Evolutionary conservation across 768 basidiomycete genomes (phyloP), one percentile per base, ranked within the genome.

Genomic region (Trametes elegans): DNA sequence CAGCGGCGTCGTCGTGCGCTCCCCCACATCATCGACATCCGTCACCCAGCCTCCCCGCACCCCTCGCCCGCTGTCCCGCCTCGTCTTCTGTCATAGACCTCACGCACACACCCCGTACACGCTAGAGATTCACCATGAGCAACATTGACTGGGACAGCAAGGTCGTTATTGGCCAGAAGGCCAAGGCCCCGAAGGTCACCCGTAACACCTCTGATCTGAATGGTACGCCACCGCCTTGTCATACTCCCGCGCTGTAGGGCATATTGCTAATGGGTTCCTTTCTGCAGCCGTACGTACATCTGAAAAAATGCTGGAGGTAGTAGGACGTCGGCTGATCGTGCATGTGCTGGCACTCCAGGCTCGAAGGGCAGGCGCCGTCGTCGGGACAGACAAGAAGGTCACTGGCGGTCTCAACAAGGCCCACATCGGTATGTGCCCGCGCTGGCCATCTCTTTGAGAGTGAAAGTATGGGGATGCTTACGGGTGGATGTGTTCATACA

Each of bases 301-400:
- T 43, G 13, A 19, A 19, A n/a, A n/a, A n/a, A n/a, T 42, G 40
- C 8, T 24, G 26, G 28, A 36, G 44, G 24, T 35, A 29, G 18
- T 46, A 14, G 27, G 28, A 8, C 7, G 24, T 28, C 39, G 10
- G 44, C 66, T 65, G 40, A 49, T n/a, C 45, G 27, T 13, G 36
- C 28, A n/a, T 39, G 18, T 16, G 3, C 44, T 34, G 49, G 7
- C 61, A 18, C n/a, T 44, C 23, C 13, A 91, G 89, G 91, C 91
- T 55, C 83, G 88, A 28, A 76, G 92, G 66, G 69, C 78, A 36
- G 90, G 90, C 27, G 82, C 86, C 41, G 85, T 90, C 57, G 85
- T 93, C 29, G 80, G 82, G 21, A 92, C 89, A 8, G 90, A 93
- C 71, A 93, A 89, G 78, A 93, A 92, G 65, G 69, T 83, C 3